Evolutionary conservation across 2,329 filamentous ascomycete species (phyloP), one percentile per base, ranked within the genome.

Genomic region (Xylaria sp.): DNA sequence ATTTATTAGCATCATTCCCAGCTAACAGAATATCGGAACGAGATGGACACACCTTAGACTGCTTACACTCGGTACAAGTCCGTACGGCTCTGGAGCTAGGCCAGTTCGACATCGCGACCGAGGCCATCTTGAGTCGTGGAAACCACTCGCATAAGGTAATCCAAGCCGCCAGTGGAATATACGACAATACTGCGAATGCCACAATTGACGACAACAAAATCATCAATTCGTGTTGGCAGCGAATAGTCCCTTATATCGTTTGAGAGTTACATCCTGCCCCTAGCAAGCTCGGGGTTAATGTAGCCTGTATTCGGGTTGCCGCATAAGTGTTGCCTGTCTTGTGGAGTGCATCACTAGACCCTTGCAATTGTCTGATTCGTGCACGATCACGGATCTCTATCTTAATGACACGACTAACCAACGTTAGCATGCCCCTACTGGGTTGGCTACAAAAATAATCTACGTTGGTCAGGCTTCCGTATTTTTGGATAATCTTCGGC

Each of bases 61-160:
- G 72, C 46, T 73, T 73, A 66, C 72, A 73, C 66, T 73, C 72
- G n/a, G 72, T 73, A 64, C 72, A 73, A 8, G 72, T 73, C 58
- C 71, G 70, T 50, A 73, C 71, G 4, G 69, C 66, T 17, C 72
- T 67, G 4, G 68, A 57, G 35, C 70, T 69, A 9, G 70, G 70
- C 71, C 71, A 73, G 45, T 67, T 66, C 11, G 68, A 64, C 47
- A 56, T 31, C 49, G 62, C 60, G 38, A 54, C 64, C 3, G 69
- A 65, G 17, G 69, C 66, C 70, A 73, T 73, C 15, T 45, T 47
- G 25, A 49, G 37, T 37, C 3, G 14, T 31, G 9, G 28, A 4
- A n/a, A 21, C 50, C n/a, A 40, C 9, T n/a, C 3, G 21, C n/a
- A 37, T 28, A 7, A 19, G 35, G 33, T 23, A 49, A 21, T 33